Base-by-base conservation (phyloP, 2,329 filamentous ascomycete species). In the Penicillium brevicompactum region DNA sequence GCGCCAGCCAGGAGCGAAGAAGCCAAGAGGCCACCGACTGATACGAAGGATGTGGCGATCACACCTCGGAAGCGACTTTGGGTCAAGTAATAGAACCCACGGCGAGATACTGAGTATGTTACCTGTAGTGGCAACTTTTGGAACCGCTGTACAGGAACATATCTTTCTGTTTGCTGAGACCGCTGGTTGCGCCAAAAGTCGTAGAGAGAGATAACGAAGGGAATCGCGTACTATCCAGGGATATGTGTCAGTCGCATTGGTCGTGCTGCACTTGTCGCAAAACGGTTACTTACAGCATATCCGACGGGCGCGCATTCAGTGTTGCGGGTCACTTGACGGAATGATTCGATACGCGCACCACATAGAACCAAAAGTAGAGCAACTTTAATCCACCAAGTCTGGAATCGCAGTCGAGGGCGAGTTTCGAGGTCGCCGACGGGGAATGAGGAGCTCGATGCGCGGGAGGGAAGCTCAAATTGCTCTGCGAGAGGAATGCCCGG, bases 301-400 rank as follows among this genome's bases (percentile, higher is more conserved):
- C 69, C 70, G 32, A 63, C 44, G 21, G 62, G 67, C 18, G 74
- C 68, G 62, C 80, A 83, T 67, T 82, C 76, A 11, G 70, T 70
- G 45, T 77, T 73, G 22, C 67, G 59, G 10, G 77, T 67, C 4
- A 78, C 67, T 49, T 71, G 70, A 37, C 76, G 74, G 54, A 76
- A 73, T 4, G 80, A 51, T 40, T 66, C 67, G 50, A 62, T 55
- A 50, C 57, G 59, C 22, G 63, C 37, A 22, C 51, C 48, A 43
- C 53, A 51, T 9, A 61, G 24, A 1, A 10, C 44, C 13, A 63
- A 4, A 9, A 63, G 22, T 5, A 59, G 22, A 16, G 46, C 53
- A 27, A 63, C 18, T 24, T 60, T 63, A 9, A 52, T 40, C 50
- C 58, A 64, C 57, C 51, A 56, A 10, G 56, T 57, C n/a, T 46